Evolutionary conservation across 345 rosid species (phyloP), one percentile per base, ranked within the genome.

Genomic region (Streptanthus diversifolius): DNA sequence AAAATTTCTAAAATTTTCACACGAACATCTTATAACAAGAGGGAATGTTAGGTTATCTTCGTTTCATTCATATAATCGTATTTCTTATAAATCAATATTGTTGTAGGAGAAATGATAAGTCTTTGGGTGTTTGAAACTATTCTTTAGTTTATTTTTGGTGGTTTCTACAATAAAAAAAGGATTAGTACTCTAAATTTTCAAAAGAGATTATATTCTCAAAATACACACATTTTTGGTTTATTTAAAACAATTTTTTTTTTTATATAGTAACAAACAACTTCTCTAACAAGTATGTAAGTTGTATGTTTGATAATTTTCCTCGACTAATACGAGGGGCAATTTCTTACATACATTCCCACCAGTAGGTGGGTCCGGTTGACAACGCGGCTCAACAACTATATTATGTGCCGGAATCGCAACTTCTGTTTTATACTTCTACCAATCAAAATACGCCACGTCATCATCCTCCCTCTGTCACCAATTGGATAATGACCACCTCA

Each of bases 391-490:
- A 66, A 44, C 70, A 33, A 66, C 71, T 9, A 22, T 5, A 11
- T 30, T 7, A 40, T 19, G 21, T 32, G 40, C 68, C 68, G 68
- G 75, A 36, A 63, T 41, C 47, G 40, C 55, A 53, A 52, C 76
- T 15, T 35, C 18, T 13, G 11, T 8, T 11, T 15, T 2, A 32
- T 27, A 4, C 8, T 8, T 9, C 14, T 1, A 8, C 75, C 76
- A 77, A 64, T 71, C 32, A 18, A 5, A 39, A 21, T 0, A 48
- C 55, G 55, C 72, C 80, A 71, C 72, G 72, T 71, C 63, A 70
- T 58, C 56, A 15, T 29, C 7, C 0, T 15, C 7, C 43, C 4
- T 1, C 27, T 45, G 36, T 70, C 47, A 47, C 19, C 58, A 5
- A 54, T 21, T 63, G 67, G 66, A 55, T 57, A 57, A 58, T 61